Base-by-base conservation (phyloP, 78 protist species). In the Isochrysis galbana region DNA sequence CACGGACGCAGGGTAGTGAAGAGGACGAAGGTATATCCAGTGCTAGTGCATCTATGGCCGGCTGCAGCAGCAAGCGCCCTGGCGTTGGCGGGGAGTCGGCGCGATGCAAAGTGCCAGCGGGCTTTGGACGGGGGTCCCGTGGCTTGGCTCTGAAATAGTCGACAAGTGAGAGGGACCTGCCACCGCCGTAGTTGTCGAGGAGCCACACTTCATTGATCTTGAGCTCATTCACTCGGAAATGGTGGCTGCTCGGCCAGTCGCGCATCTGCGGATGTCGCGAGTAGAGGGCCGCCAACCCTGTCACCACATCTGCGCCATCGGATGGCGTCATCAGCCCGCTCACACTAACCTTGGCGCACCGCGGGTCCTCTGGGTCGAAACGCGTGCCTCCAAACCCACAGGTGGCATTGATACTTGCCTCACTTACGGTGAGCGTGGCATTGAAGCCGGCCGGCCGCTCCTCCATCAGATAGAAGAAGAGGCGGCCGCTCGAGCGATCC, bases 301-400 rank as follows among this genome's bases (percentile, higher is more conserved):
- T 36, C 39, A 41, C 82, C 23, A 11, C 34, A 23, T 36, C 82
- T 23, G 29, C 39, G 82, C 82, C 82, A 36, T 29, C 19, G 45
- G 82, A 19, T 1, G 39, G 41, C 41, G 82, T 5, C 36, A 72
- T 36, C 34, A 22, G 29, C 42, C 82, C 82, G 39, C 45, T 36
- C 45, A 72, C 19, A 1, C 45, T 72, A 36, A 72, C 45, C 34
- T 72, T 72, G 41, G 82, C 34, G 82, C 82, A 72, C 45, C 82
- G 82, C 82, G 82, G 82, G 21, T 72, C 82, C 82, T 72, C 82
- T 11, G 82, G 82, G 82, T 72, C 82, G 39, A 72, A 34, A 26
- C 32, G 3, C 77, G n/a, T n/a, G n/a, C n/a, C n/a, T n/a, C n/a
- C n/a, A n/a, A n/a, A n/a, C n/a, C n/a, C n/a, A n/a, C n/a, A n/a